Percentiles rank a stretch among this genome's conserved stretches.
Evolutionary conservation across 2,329 filamentous ascomycete species (phyloP).

Genomic region (Byssothecium circinans): DNA sequence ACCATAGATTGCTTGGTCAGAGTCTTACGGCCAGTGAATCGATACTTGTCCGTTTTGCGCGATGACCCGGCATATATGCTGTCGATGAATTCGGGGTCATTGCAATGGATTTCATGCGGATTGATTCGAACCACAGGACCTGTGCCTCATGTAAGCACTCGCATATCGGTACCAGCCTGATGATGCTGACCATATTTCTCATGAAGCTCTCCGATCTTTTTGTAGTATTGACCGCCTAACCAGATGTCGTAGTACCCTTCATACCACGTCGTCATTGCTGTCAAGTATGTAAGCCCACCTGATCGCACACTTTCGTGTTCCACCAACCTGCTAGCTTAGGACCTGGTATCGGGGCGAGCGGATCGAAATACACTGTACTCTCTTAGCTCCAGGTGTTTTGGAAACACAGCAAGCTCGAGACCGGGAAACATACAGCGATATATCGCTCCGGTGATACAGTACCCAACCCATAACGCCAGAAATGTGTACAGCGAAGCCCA

Average conservation of each 20-base stretch:
- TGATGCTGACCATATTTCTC: constrained; percentile 4
- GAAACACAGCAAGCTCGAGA: too few species aligned
- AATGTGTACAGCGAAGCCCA: too few species aligned
- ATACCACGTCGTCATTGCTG: constrained; percentile 3
- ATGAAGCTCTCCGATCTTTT: not conserved
- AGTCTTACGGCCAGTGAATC: not conserved
- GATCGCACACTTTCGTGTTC: not conserved
- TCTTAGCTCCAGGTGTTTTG: too few species aligned
- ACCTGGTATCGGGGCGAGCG: not conserved
- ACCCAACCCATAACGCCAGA: too few species aligned
- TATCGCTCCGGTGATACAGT: too few species aligned
- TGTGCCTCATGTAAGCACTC: not conserved
- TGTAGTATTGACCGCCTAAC: constrained; percentile 4
- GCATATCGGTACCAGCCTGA: not conserved
- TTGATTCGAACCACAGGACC: constrained; percentile 15
- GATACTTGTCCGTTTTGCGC: not conserved
- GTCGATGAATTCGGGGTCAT: constrained; percentile 13
- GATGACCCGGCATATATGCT: constrained; percentile 2
- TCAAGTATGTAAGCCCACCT: not conserved
- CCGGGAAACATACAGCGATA: too few species aligned
- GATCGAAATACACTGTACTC: not conserved
- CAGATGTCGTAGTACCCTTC: constrained; percentile 3
- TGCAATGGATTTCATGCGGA: constrained; percentile 14
- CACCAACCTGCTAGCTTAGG: constrained; percentile 3
- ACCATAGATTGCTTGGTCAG: too few species aligned